Conservation (phyloP, 164 flowering plant genomes). For the Berberis vulgaris region DNA sequence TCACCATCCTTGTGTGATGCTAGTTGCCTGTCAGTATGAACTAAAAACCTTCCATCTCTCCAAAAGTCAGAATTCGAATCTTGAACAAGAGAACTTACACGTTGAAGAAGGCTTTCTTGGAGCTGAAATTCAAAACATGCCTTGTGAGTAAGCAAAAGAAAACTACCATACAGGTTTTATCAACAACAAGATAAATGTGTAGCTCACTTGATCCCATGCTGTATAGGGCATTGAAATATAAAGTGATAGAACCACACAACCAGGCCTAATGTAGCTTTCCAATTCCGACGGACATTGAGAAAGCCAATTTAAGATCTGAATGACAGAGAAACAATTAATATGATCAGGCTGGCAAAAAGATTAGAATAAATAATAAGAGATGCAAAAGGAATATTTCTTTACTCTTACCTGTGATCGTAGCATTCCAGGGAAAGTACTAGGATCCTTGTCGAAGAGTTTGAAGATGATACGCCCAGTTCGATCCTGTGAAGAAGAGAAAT, state of each 20-base stretch:
- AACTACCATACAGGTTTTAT: background rate
- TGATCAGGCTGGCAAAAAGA: background rate
- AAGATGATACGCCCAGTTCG: conserved; percentile 74
- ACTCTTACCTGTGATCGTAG: conserved; percentile 48
- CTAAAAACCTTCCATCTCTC: conserved; percentile 72
- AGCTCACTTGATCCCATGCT: conserved; percentile 81
- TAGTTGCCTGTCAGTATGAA: conserved; percentile 47
- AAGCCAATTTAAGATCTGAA: conserved; percentile 83
- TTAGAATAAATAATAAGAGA: background rate
- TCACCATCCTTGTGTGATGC: conserved; percentile 75
- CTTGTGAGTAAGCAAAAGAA: conserved; percentile 21
- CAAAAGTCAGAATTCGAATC: conserved; percentile 54
- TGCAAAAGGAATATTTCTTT: background rate
- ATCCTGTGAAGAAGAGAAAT: conserved; percentile 31
- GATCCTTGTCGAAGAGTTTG: conserved; percentile 86
- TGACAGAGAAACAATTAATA: conserved; percentile 31
- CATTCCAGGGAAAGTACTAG: conserved; percentile 63
- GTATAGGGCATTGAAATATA: conserved; percentile 58
- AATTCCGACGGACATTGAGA: conserved; percentile 80
- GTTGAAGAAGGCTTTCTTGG: conserved; percentile 51
- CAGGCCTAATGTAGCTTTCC: conserved; percentile 95
- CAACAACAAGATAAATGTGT: conserved; percentile 1
- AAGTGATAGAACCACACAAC: conserved; percentile 75
- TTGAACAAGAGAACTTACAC: conserved; percentile 36
- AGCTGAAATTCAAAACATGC: conserved; percentile 35